These are phyloP conservation scores for Alternaria sp. DNA, from an alignment of 2,329 filamentous ascomycete species.

Conservation along the genomic window DNA sequence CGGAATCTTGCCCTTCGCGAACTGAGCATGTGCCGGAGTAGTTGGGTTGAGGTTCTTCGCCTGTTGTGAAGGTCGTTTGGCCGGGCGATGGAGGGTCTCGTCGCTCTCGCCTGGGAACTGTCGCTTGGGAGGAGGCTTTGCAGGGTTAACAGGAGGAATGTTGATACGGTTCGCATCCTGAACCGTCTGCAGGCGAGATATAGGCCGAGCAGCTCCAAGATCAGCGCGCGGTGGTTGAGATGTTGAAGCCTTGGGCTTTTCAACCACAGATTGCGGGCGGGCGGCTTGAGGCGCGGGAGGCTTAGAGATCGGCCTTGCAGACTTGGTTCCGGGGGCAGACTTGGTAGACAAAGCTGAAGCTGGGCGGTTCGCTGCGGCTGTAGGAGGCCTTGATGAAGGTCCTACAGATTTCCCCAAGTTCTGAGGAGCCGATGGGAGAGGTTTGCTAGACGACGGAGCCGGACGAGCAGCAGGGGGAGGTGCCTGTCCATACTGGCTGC, in stretches of 20 bases:
- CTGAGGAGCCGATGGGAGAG: conserved; percentile 34
- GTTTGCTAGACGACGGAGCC: conserved; percentile 37
- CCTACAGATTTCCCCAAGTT: conserved; percentile 41
- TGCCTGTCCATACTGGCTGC: conserved; percentile 50
- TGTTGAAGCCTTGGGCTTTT: conserved; percentile 63
- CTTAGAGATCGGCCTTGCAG: conserved; percentile 30
- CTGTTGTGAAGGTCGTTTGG: conserved; percentile 47
- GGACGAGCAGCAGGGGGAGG: conserved; percentile 64
- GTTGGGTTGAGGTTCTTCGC: conserved; percentile 53
- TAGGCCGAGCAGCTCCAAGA: conserved; percentile 57
- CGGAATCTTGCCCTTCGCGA: conserved; percentile 86
- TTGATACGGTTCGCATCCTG: conserved; percentile 65
- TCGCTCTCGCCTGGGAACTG: conserved; percentile 74
- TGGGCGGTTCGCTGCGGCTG: conserved; percentile 34
- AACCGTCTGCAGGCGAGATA: conserved; percentile 66
- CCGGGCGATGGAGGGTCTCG: conserved; percentile 58
- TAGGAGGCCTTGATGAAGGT: conserved; percentile 62
- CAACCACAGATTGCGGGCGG: conserved; percentile 62
- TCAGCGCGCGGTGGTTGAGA: conserved; percentile 55
- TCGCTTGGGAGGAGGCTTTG: conserved; percentile 75
- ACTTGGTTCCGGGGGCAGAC: conserved; percentile 23
- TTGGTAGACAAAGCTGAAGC: conserved; percentile 37
- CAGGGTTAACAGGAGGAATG: conserved; percentile 66
- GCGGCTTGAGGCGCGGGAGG: conserved; percentile 33
- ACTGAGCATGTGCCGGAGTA: conserved; percentile 67